phyloP scores from a whole-genome alignment of 345 rosid genomes.

The Alliaria petiolata region DNA sequence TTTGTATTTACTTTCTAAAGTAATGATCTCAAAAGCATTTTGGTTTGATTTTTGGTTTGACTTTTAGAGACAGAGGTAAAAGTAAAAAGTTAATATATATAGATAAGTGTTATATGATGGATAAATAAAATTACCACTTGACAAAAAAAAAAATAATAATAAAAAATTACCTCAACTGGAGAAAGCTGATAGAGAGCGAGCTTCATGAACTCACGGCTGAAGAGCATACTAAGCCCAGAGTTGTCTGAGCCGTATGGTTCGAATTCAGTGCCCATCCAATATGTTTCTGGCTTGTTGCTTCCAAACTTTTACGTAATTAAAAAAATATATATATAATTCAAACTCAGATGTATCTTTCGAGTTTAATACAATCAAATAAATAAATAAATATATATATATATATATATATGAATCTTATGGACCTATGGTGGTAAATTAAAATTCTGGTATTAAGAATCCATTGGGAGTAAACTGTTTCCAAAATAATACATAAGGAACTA shows the following conservation, averaged over 20 bases:
- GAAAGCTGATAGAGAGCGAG: slow-evolving; percentile 27
- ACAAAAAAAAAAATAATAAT: no score
- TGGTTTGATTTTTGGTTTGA: not conserved
- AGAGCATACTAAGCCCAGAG: slow-evolving; percentile 14
- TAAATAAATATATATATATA: no score
- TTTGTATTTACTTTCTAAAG: no score
- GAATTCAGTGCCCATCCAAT: slow-evolving; percentile 27
- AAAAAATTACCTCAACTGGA: slow-evolving; percentile 24
- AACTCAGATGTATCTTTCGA: not conserved
- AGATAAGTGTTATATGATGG: not conserved
- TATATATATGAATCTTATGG: no score
- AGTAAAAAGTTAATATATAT: not conserved
- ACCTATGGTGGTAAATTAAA: no score
- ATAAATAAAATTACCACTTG: no score
- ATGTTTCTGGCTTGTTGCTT: slow-evolving; percentile 1
- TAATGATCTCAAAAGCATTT: not conserved
- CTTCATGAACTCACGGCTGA: slow-evolving; percentile 29
- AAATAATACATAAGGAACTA: no score
- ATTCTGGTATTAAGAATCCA: no score
- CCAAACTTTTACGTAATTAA: slow-evolving; percentile 13
- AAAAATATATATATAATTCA: not conserved
- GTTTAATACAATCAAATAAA: no score
- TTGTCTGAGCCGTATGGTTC: slow-evolving; percentile 22
- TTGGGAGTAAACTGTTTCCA: no score
- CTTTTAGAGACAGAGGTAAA: not conserved